A percentile compares a stretch with the other conserved stretches of the same genome.
Evolutionary conservation across 306 rosid species (phyloP).

Genomic region (Corylus heterophylla): DNA sequence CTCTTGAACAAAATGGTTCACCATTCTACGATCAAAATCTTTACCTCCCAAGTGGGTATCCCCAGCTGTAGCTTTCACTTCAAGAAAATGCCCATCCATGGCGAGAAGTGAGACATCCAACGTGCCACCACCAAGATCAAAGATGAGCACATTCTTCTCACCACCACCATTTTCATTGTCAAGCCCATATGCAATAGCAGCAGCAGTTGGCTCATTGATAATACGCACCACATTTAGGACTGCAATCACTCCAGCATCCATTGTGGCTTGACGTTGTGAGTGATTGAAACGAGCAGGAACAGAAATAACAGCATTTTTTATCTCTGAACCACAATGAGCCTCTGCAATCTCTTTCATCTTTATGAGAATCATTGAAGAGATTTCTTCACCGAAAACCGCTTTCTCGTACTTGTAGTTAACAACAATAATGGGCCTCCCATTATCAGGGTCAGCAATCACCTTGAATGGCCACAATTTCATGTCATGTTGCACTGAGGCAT

Average conservation of each 20-base stretch:
- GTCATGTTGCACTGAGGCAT: constrained; percentile 35
- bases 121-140: constrained; percentile 43
- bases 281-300: constrained; percentile 46
- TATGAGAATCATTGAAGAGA: constrained; percentile 37
- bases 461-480: constrained; percentile 44
- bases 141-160: constrained; percentile 39
- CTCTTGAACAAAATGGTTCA: constrained; percentile 36
- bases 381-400: constrained; percentile 37
- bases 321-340: constrained; percentile 30
- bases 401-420: constrained; percentile 36
- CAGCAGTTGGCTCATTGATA: constrained; percentile 46
- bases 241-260: constrained; percentile 39
- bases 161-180: constrained; percentile 25
- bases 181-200: constrained; percentile 47
- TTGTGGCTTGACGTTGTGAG: constrained; percentile 39
- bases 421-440: constrained; percentile 39
- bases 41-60: constrained; percentile 44
- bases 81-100: constrained; percentile 32
- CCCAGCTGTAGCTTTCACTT: constrained; percentile 42
- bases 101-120: constrained; percentile 46
- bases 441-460: constrained; percentile 33
- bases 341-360: constrained; percentile 43
- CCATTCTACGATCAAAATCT: constrained; percentile 43
- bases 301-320: constrained; percentile 40
- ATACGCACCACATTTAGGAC: constrained; percentile 39